Evolutionary conservation across 805 yeast genomes (phyloP), one percentile per base, ranked within the genome.

Genomic region (Monosporozyma unispora): DNA sequence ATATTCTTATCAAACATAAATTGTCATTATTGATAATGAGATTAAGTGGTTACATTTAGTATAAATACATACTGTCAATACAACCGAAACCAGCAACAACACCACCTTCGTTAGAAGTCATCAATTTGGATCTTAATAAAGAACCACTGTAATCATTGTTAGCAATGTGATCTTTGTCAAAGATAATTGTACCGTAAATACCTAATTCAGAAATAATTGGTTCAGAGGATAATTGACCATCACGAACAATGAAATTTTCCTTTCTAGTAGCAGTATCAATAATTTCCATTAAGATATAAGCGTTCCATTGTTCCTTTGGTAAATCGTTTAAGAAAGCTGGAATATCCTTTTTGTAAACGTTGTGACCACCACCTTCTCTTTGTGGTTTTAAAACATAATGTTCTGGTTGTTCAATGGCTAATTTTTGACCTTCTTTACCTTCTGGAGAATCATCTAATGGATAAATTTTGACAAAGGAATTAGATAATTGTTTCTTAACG

Each of bases 61-160:
- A 39, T 44, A 48, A 22, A 29, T 41, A 79, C 35, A 89, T 74
- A 60, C 89, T 85, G 67, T 93, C 99, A 39, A 93, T 87, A 67
- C 97, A 89, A 6, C 98, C 99, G 68, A 87, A 91, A 1, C 99
- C 99, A 14, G 99, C 99, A 21, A 98, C 98, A 31, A 93, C 97
- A 38, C 99, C 99, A 37, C 99, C 99, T 71, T 93, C 99, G 67
- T 93, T 82, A 48, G 95, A 84, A 3, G 84, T 71, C 55, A 87
- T 84, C 50, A 89, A 80, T 66, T 93, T 93, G 0, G 96, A 85
- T 69, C 99, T 80, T 57, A 93, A 71, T 55, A 93, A 73, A 80
- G 87, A 87, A 5, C 97, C 98, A 1, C 89, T 80, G 54, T 77
- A 77, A 39, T 79, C 78, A 64, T 93, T 93, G 48, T 70, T 62